Conservation (phyloP, 352 stramenopile species). For the Globisporangium cederbergense region DNA sequence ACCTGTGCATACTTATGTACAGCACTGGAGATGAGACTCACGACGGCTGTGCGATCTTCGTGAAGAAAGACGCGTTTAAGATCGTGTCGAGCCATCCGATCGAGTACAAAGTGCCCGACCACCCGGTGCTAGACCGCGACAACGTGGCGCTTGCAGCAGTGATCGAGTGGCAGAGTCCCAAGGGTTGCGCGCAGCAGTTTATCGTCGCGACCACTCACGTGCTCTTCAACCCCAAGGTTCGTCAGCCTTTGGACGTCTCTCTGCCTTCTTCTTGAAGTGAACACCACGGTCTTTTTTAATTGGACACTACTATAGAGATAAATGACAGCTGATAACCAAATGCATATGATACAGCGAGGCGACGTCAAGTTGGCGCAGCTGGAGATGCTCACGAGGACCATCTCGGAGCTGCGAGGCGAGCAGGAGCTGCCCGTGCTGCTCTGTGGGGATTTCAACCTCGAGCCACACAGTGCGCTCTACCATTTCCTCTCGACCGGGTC, state of each 20-base stretch:
- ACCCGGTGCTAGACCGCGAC: constrained; percentile 51
- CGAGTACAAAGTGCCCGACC: constrained; percentile 39
- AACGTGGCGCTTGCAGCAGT: constrained; percentile 56
- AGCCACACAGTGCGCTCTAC: constrained; percentile 61
- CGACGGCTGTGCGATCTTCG: constrained; percentile 69
- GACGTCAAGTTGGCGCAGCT: constrained; percentile 68
- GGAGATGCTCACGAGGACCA: constrained; percentile 36
- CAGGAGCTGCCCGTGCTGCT: constrained; percentile 31
- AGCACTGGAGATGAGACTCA: constrained; percentile 59
- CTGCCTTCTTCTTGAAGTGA: background rate
- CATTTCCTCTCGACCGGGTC: constrained; percentile 47
- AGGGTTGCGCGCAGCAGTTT: constrained; percentile 28
- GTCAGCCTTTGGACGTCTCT: background rate
- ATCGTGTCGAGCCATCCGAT: constrained; percentile 40
- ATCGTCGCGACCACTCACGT: constrained; percentile 66
- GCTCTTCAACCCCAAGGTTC: constrained; percentile 66
- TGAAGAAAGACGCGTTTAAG: constrained; percentile 39
- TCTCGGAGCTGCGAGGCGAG: constrained; percentile 26
- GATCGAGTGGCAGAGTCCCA: constrained; percentile 26
- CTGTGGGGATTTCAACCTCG: constrained; percentile 68
- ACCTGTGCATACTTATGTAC: background rate
- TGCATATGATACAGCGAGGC: constrained; percentile 31
- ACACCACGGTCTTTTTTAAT: background rate
- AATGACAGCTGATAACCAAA: background rate
- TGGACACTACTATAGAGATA: background rate